Percentiles rank a stretch among this genome's conserved stretches.
Conservation (phyloP, 306 rosid genomes). For the Pueraria montana region DNA sequence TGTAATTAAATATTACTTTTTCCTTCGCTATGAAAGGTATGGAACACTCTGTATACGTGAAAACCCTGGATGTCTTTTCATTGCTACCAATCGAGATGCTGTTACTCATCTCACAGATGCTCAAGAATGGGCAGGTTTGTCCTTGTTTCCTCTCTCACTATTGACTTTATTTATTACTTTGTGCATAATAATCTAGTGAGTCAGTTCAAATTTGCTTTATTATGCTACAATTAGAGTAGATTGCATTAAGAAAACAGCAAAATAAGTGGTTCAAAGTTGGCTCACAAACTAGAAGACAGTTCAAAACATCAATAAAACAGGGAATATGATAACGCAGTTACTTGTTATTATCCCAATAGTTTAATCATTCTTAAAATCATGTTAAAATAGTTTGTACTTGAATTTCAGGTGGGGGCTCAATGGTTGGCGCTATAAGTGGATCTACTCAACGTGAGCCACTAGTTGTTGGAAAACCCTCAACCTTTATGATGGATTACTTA, state of each 20-base stretch:
- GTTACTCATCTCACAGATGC: slow-evolving; percentile 99
- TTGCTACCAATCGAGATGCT: slow-evolving; percentile 98
- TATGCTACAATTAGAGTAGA: not conserved
- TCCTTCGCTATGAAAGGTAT: slow-evolving; percentile 63
- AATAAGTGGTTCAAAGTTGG: slow-evolving; percentile 14
- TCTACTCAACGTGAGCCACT: slow-evolving; percentile 96
- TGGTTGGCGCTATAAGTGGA: slow-evolving; percentile 91
- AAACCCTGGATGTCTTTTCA: slow-evolving; percentile 99
- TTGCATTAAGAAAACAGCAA: not conserved
- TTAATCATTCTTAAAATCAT: slow-evolving; percentile 28
- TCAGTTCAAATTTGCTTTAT: not conserved
- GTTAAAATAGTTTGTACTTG: slow-evolving; percentile 20
- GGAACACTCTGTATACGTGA: slow-evolving; percentile 96
- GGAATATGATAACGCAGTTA: not conserved
- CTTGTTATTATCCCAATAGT: slow-evolving; percentile 11
- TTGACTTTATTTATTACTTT: slow-evolving; percentile 27
- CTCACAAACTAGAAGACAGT: slow-evolving; percentile 19
- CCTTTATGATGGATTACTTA: slow-evolving; percentile 98
- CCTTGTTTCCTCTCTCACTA: slow-evolving; percentile 40
- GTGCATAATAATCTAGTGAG: slow-evolving; percentile 33
- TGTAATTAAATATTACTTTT: slow-evolving; percentile 21
- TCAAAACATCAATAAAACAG: slow-evolving; percentile 14
- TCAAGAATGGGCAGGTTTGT: slow-evolving; percentile 99
- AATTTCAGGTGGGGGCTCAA: slow-evolving; percentile 94
- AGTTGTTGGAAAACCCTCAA: slow-evolving; percentile 98